Evolutionary conservation across 2,329 filamentous ascomycete genomes (phyloP).

Genomic region (Aspergillus sp.): DNA sequence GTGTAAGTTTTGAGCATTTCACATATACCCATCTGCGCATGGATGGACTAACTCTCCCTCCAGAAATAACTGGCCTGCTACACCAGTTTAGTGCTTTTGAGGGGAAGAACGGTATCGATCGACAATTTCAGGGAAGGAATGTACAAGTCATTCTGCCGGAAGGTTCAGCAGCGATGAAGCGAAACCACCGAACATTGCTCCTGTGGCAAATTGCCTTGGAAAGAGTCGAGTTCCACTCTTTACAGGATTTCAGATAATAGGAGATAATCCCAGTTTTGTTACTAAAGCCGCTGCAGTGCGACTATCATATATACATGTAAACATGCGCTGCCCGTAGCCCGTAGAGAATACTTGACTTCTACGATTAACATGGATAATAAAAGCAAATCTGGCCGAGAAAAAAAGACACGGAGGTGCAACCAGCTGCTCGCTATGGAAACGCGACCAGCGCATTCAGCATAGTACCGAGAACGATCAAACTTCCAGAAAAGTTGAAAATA

Average conservation of each 20-base stretch:
- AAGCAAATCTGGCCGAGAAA: neutral
- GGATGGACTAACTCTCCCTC: neutral
- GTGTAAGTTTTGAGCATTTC: neutral
- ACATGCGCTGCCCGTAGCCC: neutral
- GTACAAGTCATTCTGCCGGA: neutral
- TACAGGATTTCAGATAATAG: neutral
- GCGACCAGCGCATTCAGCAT: neutral
- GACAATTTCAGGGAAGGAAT: neutral
- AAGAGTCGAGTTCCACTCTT: neutral
- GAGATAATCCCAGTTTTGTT: neutral
- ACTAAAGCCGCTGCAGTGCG: neutral
- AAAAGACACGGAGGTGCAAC: neutral
- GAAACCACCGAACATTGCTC: neutral
- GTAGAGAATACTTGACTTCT: neutral
- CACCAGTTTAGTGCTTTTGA: neutral
- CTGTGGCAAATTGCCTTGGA: neutral
- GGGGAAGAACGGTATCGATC: neutral
- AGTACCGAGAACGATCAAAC: neutral
- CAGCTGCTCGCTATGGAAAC: neutral
- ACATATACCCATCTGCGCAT: neutral
- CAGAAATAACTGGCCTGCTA: neutral
- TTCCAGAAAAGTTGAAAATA: neutral
- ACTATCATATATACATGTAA: neutral
- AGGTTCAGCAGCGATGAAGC: neutral
- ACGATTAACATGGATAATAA: neutral